Percentiles rank a stretch among this genome's conserved stretches.
Conservation (phyloP, 768 basidiomycete genomes). For the Naganishia randhawae region DNA sequence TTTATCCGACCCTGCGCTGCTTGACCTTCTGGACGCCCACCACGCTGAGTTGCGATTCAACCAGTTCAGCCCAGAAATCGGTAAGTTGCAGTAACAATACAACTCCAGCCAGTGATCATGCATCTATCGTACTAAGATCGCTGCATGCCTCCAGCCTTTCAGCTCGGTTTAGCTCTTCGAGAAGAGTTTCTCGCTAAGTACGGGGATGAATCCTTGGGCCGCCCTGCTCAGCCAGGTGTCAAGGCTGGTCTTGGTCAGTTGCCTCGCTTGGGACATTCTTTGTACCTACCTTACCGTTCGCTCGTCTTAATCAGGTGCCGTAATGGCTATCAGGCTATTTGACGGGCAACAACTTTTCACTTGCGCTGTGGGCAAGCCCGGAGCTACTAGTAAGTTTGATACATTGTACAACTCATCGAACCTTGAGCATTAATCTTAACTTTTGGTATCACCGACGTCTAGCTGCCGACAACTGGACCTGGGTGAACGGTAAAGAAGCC, state of each 20-base stretch:
- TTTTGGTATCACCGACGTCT: neutral
- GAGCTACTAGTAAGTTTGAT: slow-evolving; percentile 17
- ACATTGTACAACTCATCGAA: too few relatives aligned
- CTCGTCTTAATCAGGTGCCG: slow-evolving; percentile 14
- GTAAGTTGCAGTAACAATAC: too few relatives aligned
- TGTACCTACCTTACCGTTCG: too few relatives aligned
- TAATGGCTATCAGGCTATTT: slow-evolving; percentile 30
- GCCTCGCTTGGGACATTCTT: neutral
- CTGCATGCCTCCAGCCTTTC: slow-evolving; percentile 7
- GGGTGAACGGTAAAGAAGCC: slow-evolving; percentile 37
- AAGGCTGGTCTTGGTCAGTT: slow-evolving; percentile 19
- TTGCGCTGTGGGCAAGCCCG: slow-evolving; percentile 22
- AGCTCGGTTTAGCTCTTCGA: slow-evolving; percentile 22
- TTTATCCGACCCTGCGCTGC: slow-evolving; percentile 21
- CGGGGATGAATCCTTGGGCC: slow-evolving; percentile 21
- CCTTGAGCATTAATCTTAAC: neutral
- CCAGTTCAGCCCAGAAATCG: slow-evolving; percentile 24
- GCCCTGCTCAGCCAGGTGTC: slow-evolving; percentile 8
- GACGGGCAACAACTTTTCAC: slow-evolving; percentile 26
- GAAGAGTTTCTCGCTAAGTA: slow-evolving; percentile 22
- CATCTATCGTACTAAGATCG: neutral
- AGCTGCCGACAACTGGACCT: slow-evolving; percentile 32
- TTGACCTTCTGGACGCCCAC: slow-evolving; percentile 25
- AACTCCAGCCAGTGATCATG: too few relatives aligned
- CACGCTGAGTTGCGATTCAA: slow-evolving; percentile 26